Base-by-base conservation (phyloP, 129 eudicot species). In the Glebionis coronaria region DNA sequence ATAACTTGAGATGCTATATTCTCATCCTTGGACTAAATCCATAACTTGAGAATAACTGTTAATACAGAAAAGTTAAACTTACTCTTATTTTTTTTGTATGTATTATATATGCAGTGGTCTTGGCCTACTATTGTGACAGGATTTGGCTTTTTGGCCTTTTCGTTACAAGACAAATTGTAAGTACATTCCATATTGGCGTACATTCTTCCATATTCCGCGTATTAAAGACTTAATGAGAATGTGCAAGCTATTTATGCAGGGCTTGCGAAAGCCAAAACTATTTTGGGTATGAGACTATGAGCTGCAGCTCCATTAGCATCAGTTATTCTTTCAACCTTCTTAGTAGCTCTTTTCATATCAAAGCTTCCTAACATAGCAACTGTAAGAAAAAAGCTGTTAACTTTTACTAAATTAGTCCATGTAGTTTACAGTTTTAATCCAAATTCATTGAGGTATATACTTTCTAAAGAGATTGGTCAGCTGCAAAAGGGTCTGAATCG, bases 261-360 rank as follows among this genome's bases (percentile, higher is more conserved):
- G 95, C 68, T 52, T 76, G 76, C 73, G 70, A 56, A 85, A 77
- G 31, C 95, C 90, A 0, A 91, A 85, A 28, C 81, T 91, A 14
- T 91, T 91, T 71, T 91, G 93, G 97, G 49, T n/a, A n/a, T n/a
- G n/a, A n/a, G n/a, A n/a, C n/a, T 91, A 63, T 91, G 95, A 70
- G 97, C 97, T n/a, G 95, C 88, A 62, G 86, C 95, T 10, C 97
- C 97, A 67, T 82, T 91, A 69, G 69, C 88, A 61, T 91, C 88
- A 1, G 95, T 91, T 61, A 77, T 91, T 64, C 59, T 87, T 5
- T 91, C 97, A 14, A 91, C 97, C 23, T 27, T 85, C 64, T 20
- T 91, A 16, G 89, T 91, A 6, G 77, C 73, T 67, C 66, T 79
- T 54, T 74, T 87, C 68, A 79, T 72, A 67, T 81, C 90, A 50